phyloP scores from a whole-genome alignment of 176 grass and related monocot species.

The Thinopyrum elongatum region DNA sequence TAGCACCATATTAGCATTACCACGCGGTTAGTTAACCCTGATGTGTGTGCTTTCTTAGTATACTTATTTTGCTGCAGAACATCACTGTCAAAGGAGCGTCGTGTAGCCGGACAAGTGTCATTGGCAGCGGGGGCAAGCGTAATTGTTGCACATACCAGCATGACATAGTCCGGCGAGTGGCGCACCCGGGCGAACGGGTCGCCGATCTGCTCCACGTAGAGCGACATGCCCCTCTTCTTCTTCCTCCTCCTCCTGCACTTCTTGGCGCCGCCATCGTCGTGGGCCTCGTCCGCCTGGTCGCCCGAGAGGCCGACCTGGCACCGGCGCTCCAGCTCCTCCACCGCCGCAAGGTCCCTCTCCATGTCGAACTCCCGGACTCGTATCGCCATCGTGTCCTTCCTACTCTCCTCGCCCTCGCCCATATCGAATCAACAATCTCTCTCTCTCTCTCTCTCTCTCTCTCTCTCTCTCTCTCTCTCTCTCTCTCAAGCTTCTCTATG shows the following conservation, averaged over 20 bases:
- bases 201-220: slow-evolving; percentile 60
- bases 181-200: slow-evolving; percentile 61
- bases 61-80: neutral
- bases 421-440: neutral
- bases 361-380: slow-evolving; percentile 63
- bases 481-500: neutral
- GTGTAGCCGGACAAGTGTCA: slow-evolving; percentile 8
- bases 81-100: slow-evolving; percentile 7
- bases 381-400: slow-evolving; percentile 29
- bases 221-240: slow-evolving; percentile 45
- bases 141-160: slow-evolving; percentile 46
- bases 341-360: slow-evolving; percentile 45
- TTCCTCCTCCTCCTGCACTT: slow-evolving; percentile 23
- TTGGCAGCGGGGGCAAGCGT: neutral
- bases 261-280: neutral
- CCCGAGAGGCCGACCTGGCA: slow-evolving; percentile 56
- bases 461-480: neutral
- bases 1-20: neutral
- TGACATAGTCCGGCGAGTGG: slow-evolving; percentile 59
- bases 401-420: neutral
- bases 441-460: neutral
- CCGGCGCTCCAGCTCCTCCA: slow-evolving; percentile 61
- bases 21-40: neutral
- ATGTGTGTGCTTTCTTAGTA: neutral
- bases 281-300: neutral